phyloP scores from a whole-genome alignment of 1,284 basidiomycete genomes.

The Rhizoctonia solani region DNA sequence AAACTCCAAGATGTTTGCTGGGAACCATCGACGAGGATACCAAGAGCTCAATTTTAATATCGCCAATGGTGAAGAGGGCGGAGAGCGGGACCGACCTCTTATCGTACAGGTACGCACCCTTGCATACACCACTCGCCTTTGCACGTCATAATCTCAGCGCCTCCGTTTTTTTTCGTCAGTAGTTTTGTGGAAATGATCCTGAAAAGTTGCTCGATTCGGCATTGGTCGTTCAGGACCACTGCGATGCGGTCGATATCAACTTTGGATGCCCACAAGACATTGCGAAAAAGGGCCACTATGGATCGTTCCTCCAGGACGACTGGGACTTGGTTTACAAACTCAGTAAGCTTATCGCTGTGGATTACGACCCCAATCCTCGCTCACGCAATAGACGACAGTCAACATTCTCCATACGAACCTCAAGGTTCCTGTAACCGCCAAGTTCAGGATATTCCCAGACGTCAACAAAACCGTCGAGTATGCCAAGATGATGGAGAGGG shows the following conservation, averaged over 20 bases:
- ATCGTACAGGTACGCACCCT: slow-evolving; percentile 68
- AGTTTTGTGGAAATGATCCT: slow-evolving; percentile 91
- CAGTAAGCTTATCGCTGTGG: slow-evolving; percentile 56
- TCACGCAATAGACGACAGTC: slow-evolving; percentile 67
- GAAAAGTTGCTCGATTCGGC: slow-evolving; percentile 78
- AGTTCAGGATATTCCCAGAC: slow-evolving; percentile 90
- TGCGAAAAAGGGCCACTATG: slow-evolving; percentile 84
- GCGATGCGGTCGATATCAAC: slow-evolving; percentile 94
- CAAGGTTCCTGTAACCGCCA: slow-evolving; percentile 89
- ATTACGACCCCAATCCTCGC: neutral
- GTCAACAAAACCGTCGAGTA: slow-evolving; percentile 89
- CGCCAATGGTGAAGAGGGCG: slow-evolving; percentile 67
- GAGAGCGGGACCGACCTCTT: slow-evolving; percentile 73
- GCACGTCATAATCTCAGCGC: neutral
- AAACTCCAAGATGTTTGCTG: slow-evolving; percentile 84
- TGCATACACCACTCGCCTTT: neutral
- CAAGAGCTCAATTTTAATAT: slow-evolving; percentile 73
- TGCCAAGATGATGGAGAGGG: slow-evolving; percentile 91
- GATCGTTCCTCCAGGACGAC: slow-evolving; percentile 91
- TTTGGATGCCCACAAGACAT: slow-evolving; percentile 97
- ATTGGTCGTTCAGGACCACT: slow-evolving; percentile 69
- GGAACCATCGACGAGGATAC: slow-evolving; percentile 55
- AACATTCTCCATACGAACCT: slow-evolving; percentile 84
- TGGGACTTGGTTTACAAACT: slow-evolving; percentile 85
- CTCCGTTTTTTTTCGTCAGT: neutral